Percentiles rank a stretch among this genome's conserved stretches.
Conservation (phyloP, 2,329 filamentous ascomycete species). For the Neonectria neomacrospora region DNA sequence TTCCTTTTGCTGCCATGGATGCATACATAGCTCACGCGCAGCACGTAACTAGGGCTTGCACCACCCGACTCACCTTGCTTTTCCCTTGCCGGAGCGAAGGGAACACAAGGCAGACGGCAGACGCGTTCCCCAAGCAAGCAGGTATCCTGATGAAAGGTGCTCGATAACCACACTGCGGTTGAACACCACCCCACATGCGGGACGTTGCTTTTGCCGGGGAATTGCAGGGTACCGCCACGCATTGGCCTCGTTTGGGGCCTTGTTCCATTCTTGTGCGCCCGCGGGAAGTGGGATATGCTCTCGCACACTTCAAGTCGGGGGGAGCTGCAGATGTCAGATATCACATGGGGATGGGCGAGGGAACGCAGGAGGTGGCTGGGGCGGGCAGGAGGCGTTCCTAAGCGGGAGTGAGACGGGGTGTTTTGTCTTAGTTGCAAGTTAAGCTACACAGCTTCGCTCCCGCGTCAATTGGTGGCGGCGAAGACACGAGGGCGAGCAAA, state of each 20-base stretch:
- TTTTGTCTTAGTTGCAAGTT: conserved; percentile 4
- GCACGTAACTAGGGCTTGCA: conserved; percentile 7
- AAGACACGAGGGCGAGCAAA: conserved; percentile 4
- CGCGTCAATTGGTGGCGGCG: conserved; percentile 1
- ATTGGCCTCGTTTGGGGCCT: conserved; percentile 15
- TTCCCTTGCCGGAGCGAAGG: conserved; percentile 14
- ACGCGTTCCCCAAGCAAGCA: neutral
- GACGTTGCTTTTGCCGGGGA: conserved; percentile 18
- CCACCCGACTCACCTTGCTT: conserved; percentile 17
- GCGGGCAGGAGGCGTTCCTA: conserved; percentile 19
- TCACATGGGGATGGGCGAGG: conserved; percentile 36
- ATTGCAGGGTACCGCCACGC: conserved; percentile 14
- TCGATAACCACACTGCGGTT: conserved; percentile 1
- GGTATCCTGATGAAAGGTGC: neutral
- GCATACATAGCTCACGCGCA: conserved; percentile 4
- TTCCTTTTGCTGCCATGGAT: conserved; percentile 1
- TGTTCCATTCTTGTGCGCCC: conserved; percentile 22
- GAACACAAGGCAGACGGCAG: neutral
- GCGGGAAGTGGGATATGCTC: conserved; percentile 4
- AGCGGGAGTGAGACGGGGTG: conserved; percentile 5
- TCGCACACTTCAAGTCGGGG: conserved; percentile 1
- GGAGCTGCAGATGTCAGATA: conserved; percentile 43
- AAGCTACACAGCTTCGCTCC: neutral
- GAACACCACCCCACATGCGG: conserved; percentile 15
- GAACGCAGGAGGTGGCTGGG: conserved; percentile 5